A percentile compares a stretch with the other conserved stretches of the same genome.
phyloP scores from a whole-genome alignment of 257 asterid genomes.

The Fraxinus pennsylvanica region DNA sequence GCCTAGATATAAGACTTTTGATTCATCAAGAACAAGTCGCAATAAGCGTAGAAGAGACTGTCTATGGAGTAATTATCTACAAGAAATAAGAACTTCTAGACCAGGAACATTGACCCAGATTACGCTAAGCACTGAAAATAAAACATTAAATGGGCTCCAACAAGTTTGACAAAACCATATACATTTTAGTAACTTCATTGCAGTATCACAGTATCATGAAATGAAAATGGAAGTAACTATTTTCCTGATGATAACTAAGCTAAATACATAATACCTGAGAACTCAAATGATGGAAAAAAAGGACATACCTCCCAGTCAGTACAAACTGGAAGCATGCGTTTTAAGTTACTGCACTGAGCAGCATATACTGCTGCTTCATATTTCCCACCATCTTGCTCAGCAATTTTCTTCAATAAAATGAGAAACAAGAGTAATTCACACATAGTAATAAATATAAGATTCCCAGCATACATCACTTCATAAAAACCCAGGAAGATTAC shows the following conservation, averaged over 20 bases:
- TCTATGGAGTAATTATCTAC: not conserved
- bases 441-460: constrained; percentile 12
- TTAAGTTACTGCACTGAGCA: constrained; percentile 85
- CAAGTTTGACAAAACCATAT: constrained; percentile 19
- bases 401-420: constrained; percentile 70
- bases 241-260: constrained; percentile 19
- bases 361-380: constrained; percentile 95
- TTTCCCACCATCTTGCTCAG: constrained; percentile 90
- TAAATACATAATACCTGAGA: constrained; percentile 12
- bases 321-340: constrained; percentile 91
- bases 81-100: constrained; percentile 17
- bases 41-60: not conserved
- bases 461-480: constrained; percentile 11
- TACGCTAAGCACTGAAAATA: not conserved
- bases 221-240: not conserved
- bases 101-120: not conserved
- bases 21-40: not conserved
- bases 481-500: constrained; percentile 17
- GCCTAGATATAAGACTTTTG: not conserved
- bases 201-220: not conserved
- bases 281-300: constrained; percentile 2
- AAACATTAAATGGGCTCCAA: not conserved
- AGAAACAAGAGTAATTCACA: constrained; percentile 32
- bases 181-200: not conserved
- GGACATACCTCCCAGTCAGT: constrained; percentile 91